A percentile compares a stretch with the other conserved stretches of the same genome.
Conservation (phyloP, 2,329 filamentous ascomycete genomes). For the Fusarium multiceps region DNA sequence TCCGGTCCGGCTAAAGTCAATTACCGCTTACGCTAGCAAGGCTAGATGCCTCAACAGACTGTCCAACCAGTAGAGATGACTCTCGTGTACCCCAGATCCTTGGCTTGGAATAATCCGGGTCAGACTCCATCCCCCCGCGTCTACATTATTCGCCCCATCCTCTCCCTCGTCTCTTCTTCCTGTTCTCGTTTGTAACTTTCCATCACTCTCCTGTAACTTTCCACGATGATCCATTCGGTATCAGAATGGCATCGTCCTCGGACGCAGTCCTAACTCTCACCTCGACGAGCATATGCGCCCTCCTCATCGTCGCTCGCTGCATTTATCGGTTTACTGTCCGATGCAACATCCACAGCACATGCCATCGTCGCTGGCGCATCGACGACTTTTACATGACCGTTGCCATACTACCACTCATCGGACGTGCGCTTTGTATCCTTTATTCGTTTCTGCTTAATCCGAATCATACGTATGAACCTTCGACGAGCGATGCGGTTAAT, state of each 20-base stretch:
- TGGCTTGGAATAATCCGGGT: neutral
- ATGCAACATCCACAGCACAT: constrained; percentile 44
- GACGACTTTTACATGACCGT: constrained; percentile 51
- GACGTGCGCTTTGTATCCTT: constrained; percentile 43
- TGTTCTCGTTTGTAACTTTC: neutral
- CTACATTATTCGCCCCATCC: neutral
- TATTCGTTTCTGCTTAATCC: constrained; percentile 46
- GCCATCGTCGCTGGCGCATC: constrained; percentile 48
- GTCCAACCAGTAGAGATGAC: neutral
- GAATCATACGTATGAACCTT: constrained; percentile 37
- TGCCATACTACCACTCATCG: constrained; percentile 47
- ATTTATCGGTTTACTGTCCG: constrained; percentile 42
- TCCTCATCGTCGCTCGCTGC: constrained; percentile 47
- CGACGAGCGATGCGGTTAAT: constrained; percentile 27
- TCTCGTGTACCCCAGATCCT: constrained; percentile 1
- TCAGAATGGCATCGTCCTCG: constrained; percentile 38
- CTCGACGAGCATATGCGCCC: constrained; percentile 44
- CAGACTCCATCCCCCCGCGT: constrained; percentile 6
- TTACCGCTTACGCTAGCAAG: constrained; percentile 1
- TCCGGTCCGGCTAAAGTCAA: neutral
- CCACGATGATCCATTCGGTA: constrained; percentile 14
- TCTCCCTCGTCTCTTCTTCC: too few species aligned
- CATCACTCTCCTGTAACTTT: neutral
- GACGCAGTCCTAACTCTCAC: constrained; percentile 45
- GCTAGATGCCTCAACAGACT: neutral